Evolutionary conservation across 306 rosid species (phyloP).

Genomic region (Cajanus cajan): DNA sequence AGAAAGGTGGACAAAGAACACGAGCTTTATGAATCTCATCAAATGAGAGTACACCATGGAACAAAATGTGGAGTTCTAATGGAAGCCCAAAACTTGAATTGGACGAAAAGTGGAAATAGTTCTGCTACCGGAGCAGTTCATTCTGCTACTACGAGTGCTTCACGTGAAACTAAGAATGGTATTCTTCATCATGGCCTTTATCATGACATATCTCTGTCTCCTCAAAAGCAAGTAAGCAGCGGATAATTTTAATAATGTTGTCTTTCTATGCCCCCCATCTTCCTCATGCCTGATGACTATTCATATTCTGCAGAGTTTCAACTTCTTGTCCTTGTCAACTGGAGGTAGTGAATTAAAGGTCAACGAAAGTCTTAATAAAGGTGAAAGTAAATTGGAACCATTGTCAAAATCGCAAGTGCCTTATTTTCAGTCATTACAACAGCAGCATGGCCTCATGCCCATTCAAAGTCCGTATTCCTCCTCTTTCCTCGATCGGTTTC

Average conservation of each 20-base stretch:
- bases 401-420: constrained; percentile 52
- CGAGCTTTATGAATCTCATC: constrained; percentile 28
- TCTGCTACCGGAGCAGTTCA: constrained; percentile 17
- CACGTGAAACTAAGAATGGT: constrained; percentile 40
- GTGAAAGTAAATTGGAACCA: constrained; percentile 43
- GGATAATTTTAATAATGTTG: neutral
- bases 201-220: constrained; percentile 37
- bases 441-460: constrained; percentile 43
- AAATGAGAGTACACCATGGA: constrained; percentile 36
- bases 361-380: constrained; percentile 29
- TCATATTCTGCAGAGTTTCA: constrained; percentile 50
- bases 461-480: constrained; percentile 47
- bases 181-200: constrained; percentile 37
- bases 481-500: constrained; percentile 46
- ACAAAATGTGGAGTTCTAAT: constrained; percentile 36
- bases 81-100: constrained; percentile 29
- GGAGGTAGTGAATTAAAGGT: constrained; percentile 48
- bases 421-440: constrained; percentile 48
- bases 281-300: constrained; percentile 19
- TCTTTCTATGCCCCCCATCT: constrained; percentile 1
- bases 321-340: constrained; percentile 58
- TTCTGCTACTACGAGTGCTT: constrained; percentile 29
- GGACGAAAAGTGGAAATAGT: constrained; percentile 31
- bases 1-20: constrained; percentile 22
- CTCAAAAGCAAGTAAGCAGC: constrained; percentile 56